Evolutionary conservation across 345 rosid species (phyloP).

Genomic region (Acer negundo): DNA sequence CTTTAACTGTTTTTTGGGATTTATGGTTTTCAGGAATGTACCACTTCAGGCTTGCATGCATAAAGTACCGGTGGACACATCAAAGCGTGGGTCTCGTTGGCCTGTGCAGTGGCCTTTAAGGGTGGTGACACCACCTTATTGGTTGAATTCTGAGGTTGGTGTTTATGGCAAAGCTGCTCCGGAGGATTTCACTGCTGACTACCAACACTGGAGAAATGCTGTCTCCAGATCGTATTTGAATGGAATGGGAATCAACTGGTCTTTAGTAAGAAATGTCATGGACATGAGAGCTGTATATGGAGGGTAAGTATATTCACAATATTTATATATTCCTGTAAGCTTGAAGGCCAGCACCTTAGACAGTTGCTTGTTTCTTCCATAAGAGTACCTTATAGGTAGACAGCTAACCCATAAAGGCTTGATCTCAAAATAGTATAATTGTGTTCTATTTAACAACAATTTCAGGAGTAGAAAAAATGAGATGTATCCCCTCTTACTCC

Average conservation of each 20-base stretch:
- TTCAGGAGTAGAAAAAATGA: background rate
- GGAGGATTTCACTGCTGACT: conserved; percentile 66
- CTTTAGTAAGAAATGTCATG: conserved; percentile 77
- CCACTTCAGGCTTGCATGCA: conserved; percentile 84
- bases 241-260: conserved; percentile 66
- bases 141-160: conserved; percentile 64
- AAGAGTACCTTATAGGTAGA: too few relatives aligned
- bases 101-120: conserved; percentile 75
- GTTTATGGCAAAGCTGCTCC: conserved; percentile 70
- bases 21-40: conserved; percentile 56
- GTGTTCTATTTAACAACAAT: background rate
- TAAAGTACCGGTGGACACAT: conserved; percentile 51
- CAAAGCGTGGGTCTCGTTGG: conserved; percentile 69
- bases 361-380: too few relatives aligned
- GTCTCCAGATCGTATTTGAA: conserved; percentile 59
- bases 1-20: background rate
- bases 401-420: too few relatives aligned
- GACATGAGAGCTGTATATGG: conserved; percentile 96
- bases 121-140: conserved; percentile 66
- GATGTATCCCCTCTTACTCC: background rate
- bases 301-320: conserved; percentile 53
- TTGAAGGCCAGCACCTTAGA: background rate
- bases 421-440: too few relatives aligned
- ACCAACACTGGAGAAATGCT: conserved; percentile 65
- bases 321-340: background rate